These are phyloP conservation scores for Ampelocalamus luodianensis DNA, from an alignment of 176 grass and related monocot genomes.

Conservation along the genomic window DNA sequence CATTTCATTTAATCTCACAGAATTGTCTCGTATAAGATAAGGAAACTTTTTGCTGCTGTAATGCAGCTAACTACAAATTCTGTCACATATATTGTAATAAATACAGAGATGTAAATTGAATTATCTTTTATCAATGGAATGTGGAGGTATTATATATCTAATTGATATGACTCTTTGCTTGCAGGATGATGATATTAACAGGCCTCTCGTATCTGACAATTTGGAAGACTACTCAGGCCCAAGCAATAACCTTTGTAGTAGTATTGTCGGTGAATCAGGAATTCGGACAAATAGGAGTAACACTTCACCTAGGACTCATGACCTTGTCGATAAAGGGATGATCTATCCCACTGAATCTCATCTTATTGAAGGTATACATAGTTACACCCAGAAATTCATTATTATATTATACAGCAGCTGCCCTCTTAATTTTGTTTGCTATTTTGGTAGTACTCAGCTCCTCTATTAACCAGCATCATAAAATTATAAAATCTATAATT, in stretches of 20 bases:
- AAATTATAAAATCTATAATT: neutral
- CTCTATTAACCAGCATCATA: slow-evolving; percentile 9
- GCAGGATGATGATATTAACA: slow-evolving; percentile 61
- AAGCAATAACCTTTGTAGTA: slow-evolving; percentile 48
- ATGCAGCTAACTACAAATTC: neutral
- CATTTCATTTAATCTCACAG: neutral
- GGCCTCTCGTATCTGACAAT: slow-evolving; percentile 64
- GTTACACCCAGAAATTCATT: neutral
- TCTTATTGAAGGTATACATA: slow-evolving; percentile 52
- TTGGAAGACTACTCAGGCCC: slow-evolving; percentile 31
- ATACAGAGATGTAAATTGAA: neutral
- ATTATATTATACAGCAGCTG: slow-evolving; percentile 5
- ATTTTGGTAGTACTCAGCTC: neutral
- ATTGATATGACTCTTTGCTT: slow-evolving; percentile 42
- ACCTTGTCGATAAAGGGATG: slow-evolving; percentile 33
- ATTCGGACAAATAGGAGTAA: slow-evolving; percentile 65
- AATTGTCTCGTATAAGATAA: neutral
- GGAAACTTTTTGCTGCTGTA: neutral
- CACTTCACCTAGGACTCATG: slow-evolving; percentile 47
- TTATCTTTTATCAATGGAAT: neutral
- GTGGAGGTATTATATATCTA: neutral
- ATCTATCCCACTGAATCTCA: slow-evolving; percentile 42
- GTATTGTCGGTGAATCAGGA: slow-evolving; percentile 41
- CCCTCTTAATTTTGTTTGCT: neutral
- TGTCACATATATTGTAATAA: neutral